Base-by-base conservation (phyloP, 192 early-diverging fungal genomes). In the Linnemannia hyalina region DNA sequence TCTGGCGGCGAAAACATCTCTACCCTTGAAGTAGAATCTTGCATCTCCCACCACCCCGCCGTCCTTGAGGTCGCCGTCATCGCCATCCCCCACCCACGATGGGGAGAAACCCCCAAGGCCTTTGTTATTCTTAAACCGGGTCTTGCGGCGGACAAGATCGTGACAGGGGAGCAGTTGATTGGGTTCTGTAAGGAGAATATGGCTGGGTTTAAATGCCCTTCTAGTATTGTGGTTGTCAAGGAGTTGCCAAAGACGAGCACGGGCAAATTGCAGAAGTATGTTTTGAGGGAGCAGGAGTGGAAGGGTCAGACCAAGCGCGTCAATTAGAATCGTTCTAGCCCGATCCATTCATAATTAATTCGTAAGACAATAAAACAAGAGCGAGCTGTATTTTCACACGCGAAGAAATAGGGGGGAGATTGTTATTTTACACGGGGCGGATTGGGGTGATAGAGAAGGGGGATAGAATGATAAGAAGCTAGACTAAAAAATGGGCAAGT, bases 1-100 rank as follows among this genome's bases (percentile, higher is more conserved):
- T 90, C 89, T 38, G 93, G 93, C 15, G 93, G 93, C 7, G 93
- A 93, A 57, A 93, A 93, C 68, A 89, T 93, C 60, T 90, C 90
- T 1, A 91, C 91, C 0, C 76, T 93, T 35, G 92, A 92, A 42
- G 89, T 94, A 11, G 93, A 94, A 71, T 87, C 88, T 18, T 89
- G 85, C 16, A 86, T 93, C 73, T 80, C 89, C 29, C 70, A 88
- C 20, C 88, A 92, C 65, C 81, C 89, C 29, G 42, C 87, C 13
- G 90, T 94, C 22, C 74, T 91, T 15, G 94, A 94, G 75, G 88
- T 87, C 71, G 92, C 90, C 3, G 91, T 94, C 5, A 92, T 94
- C 13, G 91, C 88, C 11, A 70, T 83, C 5, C 93, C 94, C 3
- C 89, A 92, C 55, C 82, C 88, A 3, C 82, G 88, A 40, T 94